Evolutionary conservation across 352 stramenopile genomes (phyloP), one percentile per base, ranked within the genome.

Genomic region (Peronospora tabacina): DNA sequence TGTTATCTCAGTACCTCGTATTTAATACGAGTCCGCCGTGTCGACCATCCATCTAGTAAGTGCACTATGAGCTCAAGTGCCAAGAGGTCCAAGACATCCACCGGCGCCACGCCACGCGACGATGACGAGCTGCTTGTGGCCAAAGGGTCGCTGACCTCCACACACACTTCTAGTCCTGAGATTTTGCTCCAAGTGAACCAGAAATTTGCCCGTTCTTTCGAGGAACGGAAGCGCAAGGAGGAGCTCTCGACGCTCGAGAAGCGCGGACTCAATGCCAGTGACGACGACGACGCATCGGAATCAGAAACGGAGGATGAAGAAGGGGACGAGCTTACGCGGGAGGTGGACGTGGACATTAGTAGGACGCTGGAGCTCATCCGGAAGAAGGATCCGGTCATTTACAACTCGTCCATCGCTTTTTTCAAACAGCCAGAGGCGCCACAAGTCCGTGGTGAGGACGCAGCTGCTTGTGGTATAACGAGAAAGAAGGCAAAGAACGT

Each of bases 351-450:
- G 7, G 80, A 90, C 42, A 94, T 94, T 44, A 68, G 55, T 46
- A 82, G 83, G 63, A 94, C 82, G 47, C 63, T 98, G 15, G 82
- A 85, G 38, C 76, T 96, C 15, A 89, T 98, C 45, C 86, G 87
- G 44, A 90, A 76, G 26, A 91, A 85, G 46, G 90, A 98, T 63
- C 87, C 85, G 38, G 68, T 72, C 41, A 95, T 98, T 46, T 98
- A 98, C 68, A 86, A 98, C 68, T 59, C 70, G 26, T 82, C 74
- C 32, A 79, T 87, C 19, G 66, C 68, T 40, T 98, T 98, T 57
- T 98, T 98, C 57, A 70, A 79, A 55, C 55, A 69, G 29, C 48
- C 53, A 4, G 65, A 74, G 15, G 42, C 22, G 58, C 12, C 66
- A 0, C 36, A 53, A 12, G 65, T 61, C 7, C 44, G 44, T 15